These are phyloP conservation scores for Spencermartinsiella ligniputridi DNA, from an alignment of 1,139 yeast genomes.

Conservation along the genomic window DNA sequence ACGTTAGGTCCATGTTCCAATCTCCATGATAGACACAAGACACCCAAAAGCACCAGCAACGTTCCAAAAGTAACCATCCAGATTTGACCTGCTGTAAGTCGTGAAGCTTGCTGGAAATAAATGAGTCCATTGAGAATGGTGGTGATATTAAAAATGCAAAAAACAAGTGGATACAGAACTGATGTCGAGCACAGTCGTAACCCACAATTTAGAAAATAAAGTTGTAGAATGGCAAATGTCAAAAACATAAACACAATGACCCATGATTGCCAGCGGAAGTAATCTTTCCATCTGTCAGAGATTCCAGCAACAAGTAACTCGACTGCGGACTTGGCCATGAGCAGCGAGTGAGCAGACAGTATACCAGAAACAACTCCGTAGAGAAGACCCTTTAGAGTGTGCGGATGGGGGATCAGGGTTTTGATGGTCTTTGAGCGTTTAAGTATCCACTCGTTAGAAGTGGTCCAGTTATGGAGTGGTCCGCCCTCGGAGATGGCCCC, in stretches of 20 bases:
- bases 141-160: slow-evolving; percentile 73
- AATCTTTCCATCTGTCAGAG: slow-evolving; percentile 31
- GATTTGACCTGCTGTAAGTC: slow-evolving; percentile 38
- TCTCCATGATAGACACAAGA: slow-evolving; percentile 48
- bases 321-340: slow-evolving; percentile 78
- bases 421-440: background rate
- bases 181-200: slow-evolving; percentile 70
- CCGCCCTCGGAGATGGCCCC: background rate
- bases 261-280: slow-evolving; percentile 39
- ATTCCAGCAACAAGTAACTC: slow-evolving; percentile 49
- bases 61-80: slow-evolving; percentile 50
- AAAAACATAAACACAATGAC: slow-evolving; percentile 55
- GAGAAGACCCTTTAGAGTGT: slow-evolving; percentile 43
- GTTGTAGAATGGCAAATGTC: slow-evolving; percentile 66
- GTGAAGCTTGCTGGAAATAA: slow-evolving; percentile 51
- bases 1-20: slow-evolving; percentile 10
- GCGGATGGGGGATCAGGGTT: background rate
- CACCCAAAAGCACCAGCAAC: slow-evolving; percentile 47
- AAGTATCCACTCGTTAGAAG: background rate
- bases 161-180: slow-evolving; percentile 76
- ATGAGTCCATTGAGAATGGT: slow-evolving; percentile 71
- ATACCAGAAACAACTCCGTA: slow-evolving; percentile 75
- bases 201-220: slow-evolving; percentile 71
- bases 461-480: background rate
- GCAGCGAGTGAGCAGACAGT: slow-evolving; percentile 77